phyloP scores from a whole-genome alignment of 2,329 filamentous ascomycete species.

The Fusarium nelsonii region DNA sequence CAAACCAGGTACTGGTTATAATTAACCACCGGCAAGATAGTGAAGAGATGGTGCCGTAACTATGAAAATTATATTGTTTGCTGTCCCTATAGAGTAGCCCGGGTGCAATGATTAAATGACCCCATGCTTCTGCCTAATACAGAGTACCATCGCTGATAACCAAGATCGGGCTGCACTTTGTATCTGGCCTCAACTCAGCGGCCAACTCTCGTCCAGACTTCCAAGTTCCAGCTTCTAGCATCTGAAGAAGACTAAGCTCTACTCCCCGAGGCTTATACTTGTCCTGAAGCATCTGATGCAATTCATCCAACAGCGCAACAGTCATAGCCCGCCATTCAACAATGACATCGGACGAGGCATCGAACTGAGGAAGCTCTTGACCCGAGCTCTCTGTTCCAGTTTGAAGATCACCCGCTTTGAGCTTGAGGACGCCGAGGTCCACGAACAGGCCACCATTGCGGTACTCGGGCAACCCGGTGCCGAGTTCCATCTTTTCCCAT shows the following conservation, averaged over 20 bases:
- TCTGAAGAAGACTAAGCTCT: conserved; percentile 60
- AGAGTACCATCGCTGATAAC: conserved; percentile 33
- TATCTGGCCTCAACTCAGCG: conserved; percentile 81
- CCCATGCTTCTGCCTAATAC: not conserved
- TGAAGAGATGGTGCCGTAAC: not conserved
- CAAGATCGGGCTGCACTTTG: conserved; percentile 84
- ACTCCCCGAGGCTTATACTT: conserved; percentile 49
- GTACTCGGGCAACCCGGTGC: conserved; percentile 79
- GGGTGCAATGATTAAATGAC: accelerated
- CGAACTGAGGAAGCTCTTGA: conserved; percentile 63
- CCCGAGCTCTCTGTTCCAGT: conserved; percentile 58
- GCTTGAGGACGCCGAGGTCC: conserved; percentile 65
- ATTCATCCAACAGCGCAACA: conserved; percentile 65
- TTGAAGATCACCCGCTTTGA: conserved; percentile 60
- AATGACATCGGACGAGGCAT: conserved; percentile 67
- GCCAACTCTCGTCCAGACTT: conserved; percentile 83
- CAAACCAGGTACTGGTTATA: not conserved
- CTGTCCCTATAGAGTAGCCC: accelerated
- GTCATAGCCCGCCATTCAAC: conserved; percentile 73
- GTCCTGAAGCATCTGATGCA: conserved; percentile 53
- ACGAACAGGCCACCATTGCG: conserved; percentile 78
- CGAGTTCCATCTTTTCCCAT: conserved; percentile 65
- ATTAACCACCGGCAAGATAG: not conserved
- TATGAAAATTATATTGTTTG: too few species aligned
- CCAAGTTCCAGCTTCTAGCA: conserved; percentile 67